A percentile compares a stretch with the other conserved stretches of the same genome.
Conservation (phyloP, 1,284 basidiomycete genomes). For the Tremellales sp. region DNA sequence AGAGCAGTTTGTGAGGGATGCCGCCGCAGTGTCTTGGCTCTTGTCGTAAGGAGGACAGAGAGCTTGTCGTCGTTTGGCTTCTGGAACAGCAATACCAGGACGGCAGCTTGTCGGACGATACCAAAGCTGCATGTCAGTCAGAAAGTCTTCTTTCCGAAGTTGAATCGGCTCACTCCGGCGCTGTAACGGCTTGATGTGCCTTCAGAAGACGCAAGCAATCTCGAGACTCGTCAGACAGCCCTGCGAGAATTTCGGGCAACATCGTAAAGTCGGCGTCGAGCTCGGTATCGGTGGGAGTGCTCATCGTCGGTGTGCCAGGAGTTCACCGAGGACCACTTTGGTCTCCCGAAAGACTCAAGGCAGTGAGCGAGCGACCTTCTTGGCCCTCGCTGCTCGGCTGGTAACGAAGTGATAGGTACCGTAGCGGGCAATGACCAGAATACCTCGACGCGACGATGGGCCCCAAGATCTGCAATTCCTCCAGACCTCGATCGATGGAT, state of each 20-base stretch:
- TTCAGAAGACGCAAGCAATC: slow-evolving; percentile 19
- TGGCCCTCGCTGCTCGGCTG: no score
- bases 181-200: slow-evolving; percentile 8
- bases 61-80: slow-evolving; percentile 55
- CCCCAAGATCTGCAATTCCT: no score
- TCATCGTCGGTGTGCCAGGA: no score
- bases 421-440: no score
- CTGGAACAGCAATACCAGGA: slow-evolving; percentile 73
- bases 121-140: slow-evolving; percentile 28
- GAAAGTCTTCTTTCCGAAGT: not conserved
- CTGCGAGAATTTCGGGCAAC: slow-evolving; percentile 6
- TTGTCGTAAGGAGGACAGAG: slow-evolving; percentile 74
- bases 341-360: no score
- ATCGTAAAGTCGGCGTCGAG: no score
- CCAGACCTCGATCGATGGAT: no score
- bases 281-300: no score
- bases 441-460: no score
- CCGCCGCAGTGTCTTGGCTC: slow-evolving; percentile 65
- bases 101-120: slow-evolving; percentile 56
- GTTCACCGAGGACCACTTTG: no score
- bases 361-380: no score
- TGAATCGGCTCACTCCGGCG: slow-evolving; percentile 17
- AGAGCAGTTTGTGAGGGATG: slow-evolving; percentile 52
- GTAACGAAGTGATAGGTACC: no score
- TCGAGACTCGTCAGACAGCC: slow-evolving; percentile 25